phyloP scores from a whole-genome alignment of 768 basidiomycete genomes.

The Leccinellum albellum region DNA sequence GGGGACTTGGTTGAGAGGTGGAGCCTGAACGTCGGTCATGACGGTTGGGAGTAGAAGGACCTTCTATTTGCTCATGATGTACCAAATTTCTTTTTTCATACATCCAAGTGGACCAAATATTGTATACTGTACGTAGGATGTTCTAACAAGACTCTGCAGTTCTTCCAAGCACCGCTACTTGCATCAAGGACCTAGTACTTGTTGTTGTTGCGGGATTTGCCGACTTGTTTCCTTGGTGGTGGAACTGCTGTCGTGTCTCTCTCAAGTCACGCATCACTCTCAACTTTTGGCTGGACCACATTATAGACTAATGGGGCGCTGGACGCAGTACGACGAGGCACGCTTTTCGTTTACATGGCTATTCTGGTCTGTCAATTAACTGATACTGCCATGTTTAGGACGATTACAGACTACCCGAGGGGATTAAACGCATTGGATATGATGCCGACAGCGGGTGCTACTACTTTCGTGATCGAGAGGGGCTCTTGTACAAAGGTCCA shows the following conservation, averaged over 20 bases:
- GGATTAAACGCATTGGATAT: constrained; percentile 66
- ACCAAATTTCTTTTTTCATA: constrained; percentile 16
- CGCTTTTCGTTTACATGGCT: background rate
- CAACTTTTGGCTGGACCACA: constrained; percentile 22
- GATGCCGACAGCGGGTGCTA: constrained; percentile 69
- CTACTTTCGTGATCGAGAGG: constrained; percentile 55
- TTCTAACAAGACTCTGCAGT: no score
- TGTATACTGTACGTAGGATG: no score
- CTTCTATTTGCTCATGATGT: background rate
- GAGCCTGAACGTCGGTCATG: constrained; percentile 38
- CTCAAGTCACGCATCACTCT: constrained; percentile 3
- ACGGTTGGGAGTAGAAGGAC: constrained; percentile 1
- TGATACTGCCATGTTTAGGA: constrained; percentile 34
- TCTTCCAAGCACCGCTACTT: background rate
- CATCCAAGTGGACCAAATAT: no score
- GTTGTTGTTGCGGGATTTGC: constrained; percentile 19
- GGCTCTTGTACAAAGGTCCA: constrained; percentile 51
- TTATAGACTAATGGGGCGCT: constrained; percentile 31
- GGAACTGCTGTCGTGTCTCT: background rate
- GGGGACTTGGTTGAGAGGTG: constrained; percentile 27
- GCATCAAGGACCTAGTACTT: no score
- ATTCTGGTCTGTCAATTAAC: background rate
- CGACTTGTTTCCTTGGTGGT: constrained; percentile 1
- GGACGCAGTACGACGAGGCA: constrained; percentile 37
- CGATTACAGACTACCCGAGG: constrained; percentile 50